Evolutionary conservation across 129 eudicot genomes (phyloP), one percentile per base, ranked within the genome.

Genomic region (Ambrosia trifida): DNA sequence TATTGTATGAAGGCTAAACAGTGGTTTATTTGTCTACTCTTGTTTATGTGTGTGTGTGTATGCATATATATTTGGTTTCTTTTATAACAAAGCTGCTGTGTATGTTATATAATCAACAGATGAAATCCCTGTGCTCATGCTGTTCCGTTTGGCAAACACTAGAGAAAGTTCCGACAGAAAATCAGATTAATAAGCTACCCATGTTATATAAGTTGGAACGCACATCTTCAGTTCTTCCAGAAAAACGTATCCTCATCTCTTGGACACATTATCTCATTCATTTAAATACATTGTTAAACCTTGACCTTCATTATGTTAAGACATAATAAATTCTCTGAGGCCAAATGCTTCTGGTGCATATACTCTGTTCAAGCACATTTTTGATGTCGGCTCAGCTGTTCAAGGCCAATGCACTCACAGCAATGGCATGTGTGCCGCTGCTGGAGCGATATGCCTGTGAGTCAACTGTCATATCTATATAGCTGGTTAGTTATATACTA

Each of bases 361-460:
- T 60, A 76, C 54, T 62, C 83, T 92, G 54, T 83, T 86, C 56
- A 76, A 61, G 66, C 75, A 85, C 61, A 83, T 92, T n/a, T 89
- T 92, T 72, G 95, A 72, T 66, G 69, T 30, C 47, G 11, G 44
- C 56, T 63, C 49, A 75, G 66, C 52, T 74, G 56, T 72, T 75
- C 79, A 53, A 69, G 19, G 16, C 18, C 38, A 66, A 45, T 86
- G 91, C 79, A 64, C 81, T 36, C 91, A 86, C 80, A 78, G 79
- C 14, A 66, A 64, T 38, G 40, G 63, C 58, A 54, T 44, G 52
- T 80, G 87, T 60, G 40, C 50, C 60, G 52, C 13, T 52, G 76
- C n/a, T n/a, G n/a, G 65, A 70, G 83, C 87, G 41, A 75, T 79
- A 64, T 92, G 98, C 79, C 64, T 89, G 98, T 92, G 81, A 89